Evolutionary conservation across 169 alveolate genomes (phyloP), one percentile per base, ranked within the genome.

Genomic region (Eimeria necatrix): DNA sequence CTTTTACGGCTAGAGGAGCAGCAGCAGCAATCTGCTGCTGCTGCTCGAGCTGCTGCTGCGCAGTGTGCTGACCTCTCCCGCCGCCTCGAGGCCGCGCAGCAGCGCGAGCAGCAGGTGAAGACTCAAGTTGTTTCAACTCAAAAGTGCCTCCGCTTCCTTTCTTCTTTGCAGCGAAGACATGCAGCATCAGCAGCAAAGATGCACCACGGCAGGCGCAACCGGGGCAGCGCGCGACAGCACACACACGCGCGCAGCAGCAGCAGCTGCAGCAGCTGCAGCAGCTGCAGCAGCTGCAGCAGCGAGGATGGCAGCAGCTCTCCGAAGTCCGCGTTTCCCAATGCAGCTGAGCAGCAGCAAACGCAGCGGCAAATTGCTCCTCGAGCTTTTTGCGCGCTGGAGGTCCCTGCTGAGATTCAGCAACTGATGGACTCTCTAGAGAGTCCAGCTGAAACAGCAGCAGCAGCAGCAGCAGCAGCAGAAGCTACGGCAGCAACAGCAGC

Each of bases 1-100:
- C 89, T 51, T 22, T n/a, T 80, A 71, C 89, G 20, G 26, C 20
- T 80, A 51, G 89, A 80, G 53, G 89, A 80, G 71, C 89, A 80
- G 71, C 89, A n/a, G 71, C 89, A 80, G 53, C 89, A 48, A n/a
- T 52, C 53, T 49, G 89, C 89, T 52, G 89, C 89, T 80, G 89
- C 89, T 16, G 89, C 49, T 14, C 89, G 89, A 22, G 20, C 64
- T 51, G 68, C 89, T n/a, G 68, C 70, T 2, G 49, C 89, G 4
- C 12, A 24, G 16, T 46, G 51, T 80, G 41, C 52, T 48, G 14
- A n/a, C 16, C 89, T 80, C 10, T 80, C 70, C 48, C 52, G 89
- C 20, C 89, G 53, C 7, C 32, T 80, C 0, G 10, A 80, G 89
- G 89, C 56, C 49, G 24, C 89, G 18, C 20, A 8, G 71, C 49